Evolutionary conservation across 805 yeast genomes (phyloP).

Genomic region (Metschnikowia peoriensis): DNA sequence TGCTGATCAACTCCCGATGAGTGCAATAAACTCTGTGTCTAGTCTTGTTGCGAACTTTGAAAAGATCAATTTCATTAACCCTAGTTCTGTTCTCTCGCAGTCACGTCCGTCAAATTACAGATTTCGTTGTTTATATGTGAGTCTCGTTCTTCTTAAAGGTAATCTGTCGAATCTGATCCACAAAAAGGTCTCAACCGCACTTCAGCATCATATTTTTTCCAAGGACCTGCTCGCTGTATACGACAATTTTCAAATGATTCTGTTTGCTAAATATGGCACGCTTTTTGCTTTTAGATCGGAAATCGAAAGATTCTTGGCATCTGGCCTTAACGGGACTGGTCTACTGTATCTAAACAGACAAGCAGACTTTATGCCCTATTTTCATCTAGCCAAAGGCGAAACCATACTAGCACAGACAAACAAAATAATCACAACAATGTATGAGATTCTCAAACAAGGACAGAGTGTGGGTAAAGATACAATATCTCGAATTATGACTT

Average conservation of each 20-base stretch:
- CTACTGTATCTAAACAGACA: not conserved
- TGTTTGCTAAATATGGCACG: constrained; percentile 1
- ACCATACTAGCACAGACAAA: no score
- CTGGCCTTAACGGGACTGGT: not conserved
- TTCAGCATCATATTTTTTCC: constrained; percentile 10
- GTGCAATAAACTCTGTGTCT: constrained; percentile 19
- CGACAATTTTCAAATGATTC: not conserved
- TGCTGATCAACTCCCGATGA: constrained; percentile 6
- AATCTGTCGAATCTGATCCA: constrained; percentile 3
- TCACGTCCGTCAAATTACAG: not conserved
- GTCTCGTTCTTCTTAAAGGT: constrained; percentile 7
- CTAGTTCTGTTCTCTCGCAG: constrained; percentile 12
- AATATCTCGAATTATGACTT: not conserved
- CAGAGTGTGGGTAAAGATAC: not conserved
- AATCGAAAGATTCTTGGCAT: not conserved
- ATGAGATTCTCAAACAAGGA: no score
- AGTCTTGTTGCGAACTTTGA: constrained; percentile 20
- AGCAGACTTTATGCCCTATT: not conserved
- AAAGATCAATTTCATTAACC: constrained; percentile 18
- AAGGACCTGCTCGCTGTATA: not conserved
- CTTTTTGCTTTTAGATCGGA: not conserved
- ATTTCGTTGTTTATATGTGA: constrained; percentile 8
- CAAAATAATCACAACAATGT: no score
- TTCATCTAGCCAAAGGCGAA: not conserved
- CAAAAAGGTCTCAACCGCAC: constrained; percentile 11